Evolutionary conservation across 164 flowering plant species (phyloP).

Genomic region (Platanus orientalis): DNA sequence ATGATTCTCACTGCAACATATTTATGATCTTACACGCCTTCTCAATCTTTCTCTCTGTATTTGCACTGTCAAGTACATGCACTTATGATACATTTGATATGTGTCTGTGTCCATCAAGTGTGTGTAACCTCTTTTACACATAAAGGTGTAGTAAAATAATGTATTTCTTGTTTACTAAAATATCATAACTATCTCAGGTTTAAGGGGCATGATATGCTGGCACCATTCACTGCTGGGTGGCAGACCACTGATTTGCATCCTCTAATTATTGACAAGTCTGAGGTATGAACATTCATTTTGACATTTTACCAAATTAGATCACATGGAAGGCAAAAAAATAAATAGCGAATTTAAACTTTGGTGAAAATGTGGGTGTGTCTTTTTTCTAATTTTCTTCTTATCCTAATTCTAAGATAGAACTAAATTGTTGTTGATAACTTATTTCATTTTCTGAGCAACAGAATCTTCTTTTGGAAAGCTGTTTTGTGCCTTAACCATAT

Average conservation of each 20-base stretch:
- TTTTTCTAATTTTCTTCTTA: background rate
- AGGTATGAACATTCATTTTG: slow-evolving; percentile 40
- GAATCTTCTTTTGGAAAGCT: background rate
- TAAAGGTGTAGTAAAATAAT: background rate
- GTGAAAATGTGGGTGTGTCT: background rate
- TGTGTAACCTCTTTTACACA: background rate
- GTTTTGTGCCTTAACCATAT: background rate
- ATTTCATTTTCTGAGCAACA: background rate
- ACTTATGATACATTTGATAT: background rate
- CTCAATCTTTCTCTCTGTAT: background rate
- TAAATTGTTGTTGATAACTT: background rate
- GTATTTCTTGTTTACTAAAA: slow-evolving; percentile 8
- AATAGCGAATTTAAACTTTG: too few relatives aligned
- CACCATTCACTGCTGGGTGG: slow-evolving; percentile 98
- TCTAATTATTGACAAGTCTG: slow-evolving; percentile 75
- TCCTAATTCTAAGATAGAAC: background rate
- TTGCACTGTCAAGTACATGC: background rate
- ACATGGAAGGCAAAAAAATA: too few relatives aligned
- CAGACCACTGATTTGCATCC: slow-evolving; percentile 72
- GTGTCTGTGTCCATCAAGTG: background rate
- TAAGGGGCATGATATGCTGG: slow-evolving; percentile 95
- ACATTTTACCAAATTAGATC: background rate
- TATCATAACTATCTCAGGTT: slow-evolving; percentile 34
- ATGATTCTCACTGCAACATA: background rate
- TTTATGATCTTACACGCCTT: background rate